Evolutionary conservation across 306 rosid genomes (phyloP).

Genomic region (Cicer bijugum): DNA sequence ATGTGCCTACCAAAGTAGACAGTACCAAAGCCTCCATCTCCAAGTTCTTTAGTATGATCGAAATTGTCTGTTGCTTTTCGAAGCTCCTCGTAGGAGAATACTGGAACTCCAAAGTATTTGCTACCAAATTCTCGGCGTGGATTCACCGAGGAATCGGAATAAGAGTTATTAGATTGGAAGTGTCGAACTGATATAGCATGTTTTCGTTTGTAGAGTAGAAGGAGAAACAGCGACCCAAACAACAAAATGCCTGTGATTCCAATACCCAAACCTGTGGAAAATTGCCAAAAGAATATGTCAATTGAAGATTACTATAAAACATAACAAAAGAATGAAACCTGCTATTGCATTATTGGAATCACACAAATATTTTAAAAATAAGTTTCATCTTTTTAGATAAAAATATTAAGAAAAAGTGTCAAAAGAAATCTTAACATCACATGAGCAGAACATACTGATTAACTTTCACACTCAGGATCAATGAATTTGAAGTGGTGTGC

Average conservation of each 20-base stretch:
- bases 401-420: not conserved
- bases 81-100: constrained; percentile 54
- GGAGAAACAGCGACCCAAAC: constrained; percentile 33
- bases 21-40: constrained; percentile 67
- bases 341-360: not conserved
- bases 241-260: constrained; percentile 40
- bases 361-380: not conserved
- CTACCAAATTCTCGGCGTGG: constrained; percentile 28
- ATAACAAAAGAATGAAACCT: not conserved
- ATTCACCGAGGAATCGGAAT: constrained; percentile 31
- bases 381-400: not conserved
- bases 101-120: constrained; percentile 44
- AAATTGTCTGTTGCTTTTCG: constrained; percentile 69
- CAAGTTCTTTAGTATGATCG: constrained; percentile 59
- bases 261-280: constrained; percentile 45
- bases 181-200: constrained; percentile 21
- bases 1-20: constrained; percentile 53
- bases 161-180: constrained; percentile 33
- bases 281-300: constrained; percentile 7
- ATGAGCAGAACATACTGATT: not conserved
- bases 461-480: constrained; percentile 9
- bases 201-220: constrained; percentile 41
- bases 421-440: constrained; percentile 10
- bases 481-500: not conserved
- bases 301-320: constrained; percentile 19